Base-by-base conservation (phyloP, 768 basidiomycete genomes). In the Naganishia onofrii region DNA sequence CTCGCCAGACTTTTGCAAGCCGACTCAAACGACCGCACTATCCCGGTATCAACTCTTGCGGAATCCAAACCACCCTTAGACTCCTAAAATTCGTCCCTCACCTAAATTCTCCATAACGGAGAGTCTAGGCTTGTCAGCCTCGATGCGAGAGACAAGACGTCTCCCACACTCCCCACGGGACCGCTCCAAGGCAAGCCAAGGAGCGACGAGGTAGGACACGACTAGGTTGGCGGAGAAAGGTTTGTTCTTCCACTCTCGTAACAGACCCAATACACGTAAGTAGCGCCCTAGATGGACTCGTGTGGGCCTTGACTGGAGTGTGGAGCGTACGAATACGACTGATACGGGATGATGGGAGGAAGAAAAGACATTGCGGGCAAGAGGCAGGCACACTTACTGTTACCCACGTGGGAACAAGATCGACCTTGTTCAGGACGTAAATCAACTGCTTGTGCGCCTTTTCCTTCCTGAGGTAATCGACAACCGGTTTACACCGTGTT, bases 331-430 rank as follows among this genome's bases (percentile, higher is more conserved):
- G 17, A 32, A 34, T 36, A 58, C 57, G 73, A 71, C 52, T 54
- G 42, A 55, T n/a, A 31, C 70, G 58, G 54, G 64, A 57, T 55
- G 55, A 57, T 51, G 58, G 65, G 46, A 34, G 63, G 34, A 55
- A 34, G 70, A 67, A 51, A 54, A 21, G 26, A 60, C 34, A 36
- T 12, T 5, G 34, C 34, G 34, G 12, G 34, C 12, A 12, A 65
- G 55, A 68, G 17, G 48, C 57, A 21, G 48, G 19, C 0, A 19
- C n/a, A 85, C 91, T 82, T 81, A 94, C 94, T 10, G 95, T 97
- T 51, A 96, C 95, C 95, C 95, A 99, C 76, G 92, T 96, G 8
- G 95, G 96, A 15, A 99, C 94, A 67, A 99, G 83, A 82, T 99
- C 95, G 78, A 95, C 96, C 83, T 99, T 99, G 85, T 99, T 99